phyloP scores from a whole-genome alignment of 1,284 basidiomycete species.

The Microstroma glucosiphilum region DNA sequence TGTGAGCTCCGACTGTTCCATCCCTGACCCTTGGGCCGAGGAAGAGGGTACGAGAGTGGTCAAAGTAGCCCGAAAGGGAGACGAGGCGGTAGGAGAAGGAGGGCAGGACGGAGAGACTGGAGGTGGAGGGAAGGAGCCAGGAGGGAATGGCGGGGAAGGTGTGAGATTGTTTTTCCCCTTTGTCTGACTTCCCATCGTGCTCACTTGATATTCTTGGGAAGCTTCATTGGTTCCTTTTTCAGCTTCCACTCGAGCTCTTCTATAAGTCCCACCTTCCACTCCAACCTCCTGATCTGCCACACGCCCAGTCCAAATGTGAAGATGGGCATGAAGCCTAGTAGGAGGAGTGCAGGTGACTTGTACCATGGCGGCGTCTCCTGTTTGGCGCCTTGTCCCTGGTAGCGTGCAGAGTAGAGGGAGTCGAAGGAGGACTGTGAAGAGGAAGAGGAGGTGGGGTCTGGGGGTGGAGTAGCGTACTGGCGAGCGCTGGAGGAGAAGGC shows the following conservation, averaged over 20 bases:
- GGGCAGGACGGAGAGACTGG: constrained; percentile 24
- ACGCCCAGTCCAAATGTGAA: constrained; percentile 85
- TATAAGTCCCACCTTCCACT: constrained; percentile 92
- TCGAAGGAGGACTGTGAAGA: not conserved
- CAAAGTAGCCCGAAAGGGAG: constrained; percentile 49
- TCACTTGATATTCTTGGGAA: constrained; percentile 84
- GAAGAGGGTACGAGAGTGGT: constrained; percentile 66
- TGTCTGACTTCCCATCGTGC: constrained; percentile 36
- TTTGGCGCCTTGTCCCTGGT: constrained; percentile 5
- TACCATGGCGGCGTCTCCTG: constrained; percentile 28
- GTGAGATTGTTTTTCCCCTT: not conserved
- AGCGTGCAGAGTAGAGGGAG: constrained; percentile 4
- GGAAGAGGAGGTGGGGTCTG: not conserved
- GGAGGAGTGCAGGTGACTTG: constrained; percentile 51
- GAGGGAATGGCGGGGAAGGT: not conserved
- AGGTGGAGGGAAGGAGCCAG: constrained; percentile 41
- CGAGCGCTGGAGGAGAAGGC: not conserved
- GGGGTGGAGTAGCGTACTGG: not conserved
- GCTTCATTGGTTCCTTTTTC: constrained; percentile 66
- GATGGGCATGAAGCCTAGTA: constrained; percentile 79
- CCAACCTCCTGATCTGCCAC: constrained; percentile 82
- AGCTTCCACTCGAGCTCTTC: constrained; percentile 91
- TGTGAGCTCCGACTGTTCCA: constrained; percentile 76
- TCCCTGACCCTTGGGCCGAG: constrained; percentile 80
- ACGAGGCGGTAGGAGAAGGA: constrained; percentile 43